Base-by-base conservation (phyloP, 2,329 filamentous ascomycete genomes). In the Chaetomium strumarium region DNA sequence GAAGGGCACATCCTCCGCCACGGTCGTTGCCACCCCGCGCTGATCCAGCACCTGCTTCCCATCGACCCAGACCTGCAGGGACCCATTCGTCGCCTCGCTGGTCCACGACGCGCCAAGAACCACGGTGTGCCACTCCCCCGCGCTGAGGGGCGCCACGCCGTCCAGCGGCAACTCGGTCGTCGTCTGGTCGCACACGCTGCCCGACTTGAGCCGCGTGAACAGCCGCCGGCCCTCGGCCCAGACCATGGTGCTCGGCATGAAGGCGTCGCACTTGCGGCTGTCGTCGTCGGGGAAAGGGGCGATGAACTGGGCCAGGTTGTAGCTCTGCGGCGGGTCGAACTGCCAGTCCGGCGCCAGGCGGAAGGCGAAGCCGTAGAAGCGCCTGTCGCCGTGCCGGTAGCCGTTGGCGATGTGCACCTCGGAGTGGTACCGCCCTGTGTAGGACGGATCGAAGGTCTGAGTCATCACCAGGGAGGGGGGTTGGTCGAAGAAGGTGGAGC, bases 261-360 rank as follows among this genome's bases (percentile, higher is more conserved):
- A 77, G 50, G 71, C 68, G 54, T 78, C 71, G 51, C 74, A 75
- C 3, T 69, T 66, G 55, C 70, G 68, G n/a, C n/a, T n/a, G n/a
- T n/a, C n/a, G n/a, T n/a, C n/a, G n/a, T n/a, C n/a, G n/a, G n/a
- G n/a, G 55, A 76, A 76, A 56, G 77, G 68, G 51, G 74, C 73
- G 58, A 78, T 78, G 66, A 77, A 78, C 63, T 78, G 75, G 0
- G 70, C 73, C 41, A 77, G 62, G 64, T 77, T 75, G 65, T 72
- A 78, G 46, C 62, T 65, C 62, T 76, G 72, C 1, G 64, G 62
- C 13, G 65, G 64, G n/a, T 62, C 58, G 60, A 75, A 75, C 55
- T 78, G 62, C 75, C 75, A 78, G 52, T 65, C 49, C 0, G 71
- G 60, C 24, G 70, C 67, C 8, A 79, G 69, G n/a, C 73, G 72